Percentiles rank a stretch among this genome's conserved stretches.
Evolutionary conservation across 2,329 filamentous ascomycete species (phyloP).

Genomic region (Nemania serpens): DNA sequence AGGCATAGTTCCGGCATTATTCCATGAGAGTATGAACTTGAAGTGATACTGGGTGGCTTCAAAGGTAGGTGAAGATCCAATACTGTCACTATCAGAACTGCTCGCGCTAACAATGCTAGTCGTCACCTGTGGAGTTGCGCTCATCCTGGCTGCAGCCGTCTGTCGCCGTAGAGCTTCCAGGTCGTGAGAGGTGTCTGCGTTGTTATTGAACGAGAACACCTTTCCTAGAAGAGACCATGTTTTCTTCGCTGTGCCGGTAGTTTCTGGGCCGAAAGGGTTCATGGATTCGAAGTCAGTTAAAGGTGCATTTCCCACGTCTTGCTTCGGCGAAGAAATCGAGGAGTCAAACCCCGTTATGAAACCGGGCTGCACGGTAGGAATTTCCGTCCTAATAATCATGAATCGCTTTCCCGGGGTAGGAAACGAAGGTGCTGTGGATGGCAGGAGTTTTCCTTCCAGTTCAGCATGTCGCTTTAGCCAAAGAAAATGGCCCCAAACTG

Average conservation of each 20-base stretch:
- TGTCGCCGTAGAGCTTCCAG: constrained; percentile 57
- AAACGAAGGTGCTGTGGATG: constrained; percentile 80
- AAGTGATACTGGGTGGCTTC: constrained; percentile 68
- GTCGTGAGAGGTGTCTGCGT: constrained; percentile 48
- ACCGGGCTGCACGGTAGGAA: constrained; percentile 52
- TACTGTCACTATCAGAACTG: constrained; percentile 57
- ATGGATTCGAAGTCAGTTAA: constrained; percentile 40
- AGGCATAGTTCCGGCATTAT: constrained; percentile 56
- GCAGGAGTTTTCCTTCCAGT: constrained; percentile 55
- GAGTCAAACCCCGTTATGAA: constrained; percentile 57
- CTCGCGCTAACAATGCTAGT: constrained; percentile 42
- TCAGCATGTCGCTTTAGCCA: constrained; percentile 73
- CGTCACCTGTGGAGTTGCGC: constrained; percentile 44
- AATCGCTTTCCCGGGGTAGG: constrained; percentile 85
- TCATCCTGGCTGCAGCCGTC: constrained; percentile 51
- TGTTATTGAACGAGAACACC: constrained; percentile 56
- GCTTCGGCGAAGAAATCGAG: constrained; percentile 36
- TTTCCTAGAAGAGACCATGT: constrained; percentile 70
- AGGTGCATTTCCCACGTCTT: constrained; percentile 31
- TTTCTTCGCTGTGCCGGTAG: constrained; percentile 50
- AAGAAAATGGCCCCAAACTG: constrained; percentile 79
- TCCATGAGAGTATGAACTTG: constrained; percentile 74
- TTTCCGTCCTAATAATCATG: constrained; percentile 84
- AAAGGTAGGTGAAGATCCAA: constrained; percentile 59
- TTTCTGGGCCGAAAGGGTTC: constrained; percentile 21